Conservation (phyloP, 2,329 filamentous ascomycete species). For the Plectosphaerella plurivora region DNA sequence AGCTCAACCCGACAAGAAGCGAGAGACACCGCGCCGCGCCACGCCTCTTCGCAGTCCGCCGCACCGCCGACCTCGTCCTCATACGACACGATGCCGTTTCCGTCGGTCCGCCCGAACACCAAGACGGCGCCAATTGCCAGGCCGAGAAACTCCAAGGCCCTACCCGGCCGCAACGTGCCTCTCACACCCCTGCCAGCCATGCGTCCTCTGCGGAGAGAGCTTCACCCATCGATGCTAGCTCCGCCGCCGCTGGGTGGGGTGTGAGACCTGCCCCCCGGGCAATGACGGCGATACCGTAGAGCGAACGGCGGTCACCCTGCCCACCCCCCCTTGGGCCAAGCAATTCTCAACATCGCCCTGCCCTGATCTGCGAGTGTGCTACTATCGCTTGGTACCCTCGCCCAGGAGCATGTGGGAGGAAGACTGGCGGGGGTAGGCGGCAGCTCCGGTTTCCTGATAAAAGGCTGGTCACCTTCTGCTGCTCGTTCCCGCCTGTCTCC, state of each 20-base stretch:
- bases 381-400: too few species aligned
- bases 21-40: too few species aligned
- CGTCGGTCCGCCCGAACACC: neutral
- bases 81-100: conserved; percentile 1
- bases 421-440: too few species aligned
- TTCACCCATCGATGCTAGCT: neutral
- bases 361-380: too few species aligned
- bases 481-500: neutral
- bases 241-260: neutral
- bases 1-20: too few species aligned
- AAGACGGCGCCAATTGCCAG: neutral
- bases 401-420: too few species aligned
- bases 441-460: too few species aligned
- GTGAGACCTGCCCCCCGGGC: neutral
- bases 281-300: neutral
- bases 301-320: too few species aligned
- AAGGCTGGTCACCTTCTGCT: too few species aligned
- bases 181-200: neutral
- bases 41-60: too few species aligned
- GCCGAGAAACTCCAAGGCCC: neutral
- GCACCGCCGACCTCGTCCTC: conserved; percentile 2
- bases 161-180: neutral
- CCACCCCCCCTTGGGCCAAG: too few species aligned
- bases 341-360: too few species aligned
- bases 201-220: neutral